A percentile compares a stretch with the other conserved stretches of the same genome.
Evolutionary conservation across 2,329 filamentous ascomycete genomes (phyloP).

Genomic region (Metarhizium sp.): DNA sequence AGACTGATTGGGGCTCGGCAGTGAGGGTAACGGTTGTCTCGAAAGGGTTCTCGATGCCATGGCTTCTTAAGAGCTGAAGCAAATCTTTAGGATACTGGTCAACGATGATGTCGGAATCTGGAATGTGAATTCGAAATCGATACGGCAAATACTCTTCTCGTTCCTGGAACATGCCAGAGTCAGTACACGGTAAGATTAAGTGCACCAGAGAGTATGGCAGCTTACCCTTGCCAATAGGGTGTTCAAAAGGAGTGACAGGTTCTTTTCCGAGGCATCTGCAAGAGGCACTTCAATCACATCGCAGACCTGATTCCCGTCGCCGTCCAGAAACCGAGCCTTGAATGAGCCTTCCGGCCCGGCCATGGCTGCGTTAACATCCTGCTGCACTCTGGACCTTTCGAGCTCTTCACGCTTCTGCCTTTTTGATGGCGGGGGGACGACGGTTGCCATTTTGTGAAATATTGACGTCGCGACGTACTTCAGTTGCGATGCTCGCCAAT

Average conservation of each 20-base stretch:
- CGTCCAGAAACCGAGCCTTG: constrained; percentile 81
- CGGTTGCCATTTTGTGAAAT: constrained; percentile 57
- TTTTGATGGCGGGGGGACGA: constrained; percentile 79
- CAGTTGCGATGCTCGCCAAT: background rate
- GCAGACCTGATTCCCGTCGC: constrained; percentile 62
- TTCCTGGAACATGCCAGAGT: constrained; percentile 24
- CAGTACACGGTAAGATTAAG: background rate
- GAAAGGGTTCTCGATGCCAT: constrained; percentile 49
- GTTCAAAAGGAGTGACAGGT: constrained; percentile 80
- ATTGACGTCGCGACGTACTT: background rate
- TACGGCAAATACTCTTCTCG: constrained; percentile 52
- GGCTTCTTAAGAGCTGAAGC: constrained; percentile 41
- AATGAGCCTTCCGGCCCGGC: constrained; percentile 65
- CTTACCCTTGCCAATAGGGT: constrained; percentile 66
- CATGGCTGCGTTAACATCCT: constrained; percentile 61
- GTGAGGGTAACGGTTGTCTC: constrained; percentile 46
- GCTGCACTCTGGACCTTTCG: constrained; percentile 63
- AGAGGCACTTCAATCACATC: constrained; percentile 67
- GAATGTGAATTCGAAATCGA: constrained; percentile 51
- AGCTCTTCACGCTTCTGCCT: constrained; percentile 69
- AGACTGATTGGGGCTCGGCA: constrained; percentile 78
- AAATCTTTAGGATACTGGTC: constrained; percentile 48
- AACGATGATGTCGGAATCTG: constrained; percentile 41
- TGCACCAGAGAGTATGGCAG: background rate
- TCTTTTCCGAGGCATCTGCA: constrained; percentile 78